Evolutionary conservation across 768 basidiomycete species (phyloP).

Genomic region (Leccinellum albellum): DNA sequence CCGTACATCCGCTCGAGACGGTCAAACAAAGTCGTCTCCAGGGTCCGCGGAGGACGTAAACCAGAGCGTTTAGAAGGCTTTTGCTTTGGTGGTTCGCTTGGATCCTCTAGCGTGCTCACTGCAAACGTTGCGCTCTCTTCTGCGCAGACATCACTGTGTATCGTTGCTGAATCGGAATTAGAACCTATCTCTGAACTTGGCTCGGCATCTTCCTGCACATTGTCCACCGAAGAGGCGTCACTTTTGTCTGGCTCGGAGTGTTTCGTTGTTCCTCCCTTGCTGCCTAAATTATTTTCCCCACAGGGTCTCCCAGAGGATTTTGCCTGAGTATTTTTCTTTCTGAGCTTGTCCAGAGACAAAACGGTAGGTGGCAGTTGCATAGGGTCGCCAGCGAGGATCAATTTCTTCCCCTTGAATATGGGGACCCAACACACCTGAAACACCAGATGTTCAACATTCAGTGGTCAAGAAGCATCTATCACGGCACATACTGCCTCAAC

Average conservation of each 20-base stretch:
- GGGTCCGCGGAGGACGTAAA: constrained; percentile 60
- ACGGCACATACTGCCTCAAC: constrained; percentile 74
- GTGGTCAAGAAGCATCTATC: neutral
- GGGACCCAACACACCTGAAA: constrained; percentile 78
- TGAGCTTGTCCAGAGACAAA: constrained; percentile 55
- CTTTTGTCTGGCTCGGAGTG: neutral
- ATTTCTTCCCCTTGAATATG: constrained; percentile 85
- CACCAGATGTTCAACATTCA: constrained; percentile 3
- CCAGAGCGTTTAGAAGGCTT: constrained; percentile 7
- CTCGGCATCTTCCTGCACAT: neutral
- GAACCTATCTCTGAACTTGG: constrained; percentile 9
- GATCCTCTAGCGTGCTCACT: constrained; percentile 1
- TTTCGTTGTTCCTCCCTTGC: neutral
- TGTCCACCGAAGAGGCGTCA: neutral
- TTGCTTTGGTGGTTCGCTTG: constrained; percentile 5
- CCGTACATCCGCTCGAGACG: constrained; percentile 90
- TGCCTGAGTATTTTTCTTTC: constrained; percentile 23
- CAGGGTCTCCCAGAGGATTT: neutral
- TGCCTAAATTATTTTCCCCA: neutral
- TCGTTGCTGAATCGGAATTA: constrained; percentile 16
- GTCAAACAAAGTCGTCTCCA: constrained; percentile 91
- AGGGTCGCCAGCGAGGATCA: constrained; percentile 91
- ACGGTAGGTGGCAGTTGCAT: constrained; percentile 95
- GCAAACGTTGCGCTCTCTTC: constrained; percentile 13
- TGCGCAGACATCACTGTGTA: constrained; percentile 21